A percentile compares a stretch with the other conserved stretches of the same genome.
phyloP scores from a whole-genome alignment of 2,329 filamentous ascomycete species.

The Coleophoma crateriformis region DNA sequence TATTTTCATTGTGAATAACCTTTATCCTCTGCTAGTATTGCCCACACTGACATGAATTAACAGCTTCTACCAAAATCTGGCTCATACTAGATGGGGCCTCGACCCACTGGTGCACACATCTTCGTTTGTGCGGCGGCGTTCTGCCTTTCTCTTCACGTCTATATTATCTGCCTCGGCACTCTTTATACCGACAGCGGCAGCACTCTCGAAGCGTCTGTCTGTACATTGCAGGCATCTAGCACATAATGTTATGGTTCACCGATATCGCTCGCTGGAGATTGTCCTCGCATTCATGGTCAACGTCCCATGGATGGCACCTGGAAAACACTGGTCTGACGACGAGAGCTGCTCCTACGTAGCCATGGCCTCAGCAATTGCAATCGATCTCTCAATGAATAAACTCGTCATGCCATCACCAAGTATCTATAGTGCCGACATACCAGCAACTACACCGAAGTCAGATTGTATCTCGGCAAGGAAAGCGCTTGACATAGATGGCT shows the following conservation, averaged over 20 bases:
- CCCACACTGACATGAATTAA: conserved; percentile 1
- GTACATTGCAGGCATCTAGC: conserved; percentile 59
- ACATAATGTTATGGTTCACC: conserved; percentile 52
- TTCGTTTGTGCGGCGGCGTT: conserved; percentile 60
- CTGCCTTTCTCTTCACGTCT: conserved; percentile 67
- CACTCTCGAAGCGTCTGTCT: conserved; percentile 60
- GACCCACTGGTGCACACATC: conserved; percentile 62
- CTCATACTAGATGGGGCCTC: conserved; percentile 70
- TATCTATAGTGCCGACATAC: conserved; percentile 37
- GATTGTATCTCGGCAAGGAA: conserved; percentile 64
- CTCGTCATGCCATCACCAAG: conserved; percentile 50
- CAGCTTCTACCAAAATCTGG: conserved; percentile 64
- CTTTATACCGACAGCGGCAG: conserved; percentile 58
- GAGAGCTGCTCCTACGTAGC: conserved; percentile 68
- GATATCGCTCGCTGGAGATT: conserved; percentile 67
- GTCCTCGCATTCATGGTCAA: conserved; percentile 72
- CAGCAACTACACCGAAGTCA: conserved; percentile 49
- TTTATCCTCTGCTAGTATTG: background rate
- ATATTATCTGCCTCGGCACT: conserved; percentile 63
- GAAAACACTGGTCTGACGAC: conserved; percentile 63
- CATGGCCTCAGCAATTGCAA: conserved; percentile 62
- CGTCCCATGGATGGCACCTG: conserved; percentile 69
- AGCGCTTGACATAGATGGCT: conserved; percentile 63
- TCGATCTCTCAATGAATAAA: conserved; percentile 67
- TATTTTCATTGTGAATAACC: conserved; percentile 56